phyloP scores from a whole-genome alignment of 2,329 filamentous ascomycete genomes.

The Alternaria arbusti region DNA sequence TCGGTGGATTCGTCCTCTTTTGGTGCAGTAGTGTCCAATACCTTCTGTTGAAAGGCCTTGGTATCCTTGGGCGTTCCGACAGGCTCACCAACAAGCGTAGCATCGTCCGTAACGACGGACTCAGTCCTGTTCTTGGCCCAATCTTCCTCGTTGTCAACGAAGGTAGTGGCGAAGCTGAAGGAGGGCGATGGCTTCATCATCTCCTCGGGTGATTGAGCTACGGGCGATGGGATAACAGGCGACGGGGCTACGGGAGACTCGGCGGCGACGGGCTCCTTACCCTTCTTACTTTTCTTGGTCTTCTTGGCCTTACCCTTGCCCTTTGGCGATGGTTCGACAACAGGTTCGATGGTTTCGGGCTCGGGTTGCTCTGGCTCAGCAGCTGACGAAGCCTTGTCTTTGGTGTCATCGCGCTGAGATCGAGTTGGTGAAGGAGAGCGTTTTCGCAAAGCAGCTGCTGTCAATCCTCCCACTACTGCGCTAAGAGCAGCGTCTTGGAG shows the following conservation, averaged over 20 bases:
- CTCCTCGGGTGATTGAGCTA: slow-evolving; percentile 9
- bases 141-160: slow-evolving; percentile 40
- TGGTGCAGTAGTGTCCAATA: slow-evolving; percentile 36
- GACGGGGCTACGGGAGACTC: slow-evolving; percentile 4
- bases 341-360: slow-evolving; percentile 7
- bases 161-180: slow-evolving; percentile 30
- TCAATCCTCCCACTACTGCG: slow-evolving; percentile 33
- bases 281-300: slow-evolving; percentile 34
- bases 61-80: slow-evolving; percentile 8
- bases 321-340: slow-evolving; percentile 22
- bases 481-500: slow-evolving; percentile 40
- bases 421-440: slow-evolving; percentile 23
- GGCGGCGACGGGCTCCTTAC: slow-evolving; percentile 32
- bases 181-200: slow-evolving; percentile 2
- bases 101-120: slow-evolving; percentile 37
- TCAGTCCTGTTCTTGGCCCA: slow-evolving; percentile 36
- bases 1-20: slow-evolving; percentile 14
- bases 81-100: slow-evolving; percentile 41
- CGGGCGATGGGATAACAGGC: neutral
- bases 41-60: slow-evolving; percentile 38
- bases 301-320: slow-evolving; percentile 35
- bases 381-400: slow-evolving; percentile 9
- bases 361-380: slow-evolving; percentile 11
- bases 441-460: slow-evolving; percentile 22
- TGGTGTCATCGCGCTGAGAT: slow-evolving; percentile 23